Evolutionary conservation across 2,329 filamentous ascomycete genomes (phyloP), one percentile per base, ranked within the genome.

Genomic region (Emmonsiellopsis sp.): DNA sequence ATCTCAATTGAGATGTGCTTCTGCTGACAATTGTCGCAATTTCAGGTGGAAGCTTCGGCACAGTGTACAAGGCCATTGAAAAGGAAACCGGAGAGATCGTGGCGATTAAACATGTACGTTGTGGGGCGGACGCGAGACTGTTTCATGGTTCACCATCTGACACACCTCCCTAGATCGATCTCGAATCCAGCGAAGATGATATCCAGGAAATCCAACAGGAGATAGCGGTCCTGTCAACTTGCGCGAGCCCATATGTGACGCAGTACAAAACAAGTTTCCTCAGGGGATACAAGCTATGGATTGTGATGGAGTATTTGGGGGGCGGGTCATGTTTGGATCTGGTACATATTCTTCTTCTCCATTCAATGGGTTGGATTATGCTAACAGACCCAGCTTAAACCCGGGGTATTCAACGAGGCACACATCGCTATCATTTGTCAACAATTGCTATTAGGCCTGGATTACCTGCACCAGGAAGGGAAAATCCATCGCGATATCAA

Each of bases 401-500:
- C 91, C 13, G 91, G 88, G 47, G 82, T 84, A 53, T 94, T 98
- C 69, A 84, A 81, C 65, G 93, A 98, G 77, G 79, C 81, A 11
- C 90, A 97, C 66, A 94, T 96, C 60, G 90, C 92, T 59, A 91
- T 97, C 67, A 85, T 97, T 64, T 95, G 92, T 70, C 87, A 90
- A 55, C 90, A 98, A 69, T 79, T 98, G 30, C 80, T 98, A 9
- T 79, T 87, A 10, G 93, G 92, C 7, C 81, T 98, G 62, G 89
- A 95, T 63, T 98, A 98, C 65, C 80, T 97, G 20, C 92, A 97
- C 66, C 83, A 81, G 54, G 92, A 95, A 65, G 92, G 92, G 57
- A 97, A 97, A 70, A 95, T 97, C 51, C 92, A 97, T 67, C 82
- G 92, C 62, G 92, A 97, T 65, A 94, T 97, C 76, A 97, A 97